Percentiles rank a stretch among this genome's conserved stretches.
These are phyloP conservation scores for Tolypocladium ovalisporum DNA, from an alignment of 2,329 filamentous ascomycete species.

Conservation along the genomic window DNA sequence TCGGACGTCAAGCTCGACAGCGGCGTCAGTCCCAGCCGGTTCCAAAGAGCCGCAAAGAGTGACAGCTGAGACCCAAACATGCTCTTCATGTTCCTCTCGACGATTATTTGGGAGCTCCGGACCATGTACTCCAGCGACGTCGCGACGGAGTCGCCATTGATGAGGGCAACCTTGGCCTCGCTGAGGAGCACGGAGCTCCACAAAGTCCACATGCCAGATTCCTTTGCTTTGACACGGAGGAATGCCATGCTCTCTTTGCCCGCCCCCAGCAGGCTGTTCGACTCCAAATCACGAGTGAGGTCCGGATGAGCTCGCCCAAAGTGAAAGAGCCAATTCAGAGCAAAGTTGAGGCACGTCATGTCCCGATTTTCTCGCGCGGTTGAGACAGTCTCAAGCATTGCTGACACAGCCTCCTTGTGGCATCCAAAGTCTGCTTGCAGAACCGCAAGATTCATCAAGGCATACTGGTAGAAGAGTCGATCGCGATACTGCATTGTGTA, in stretches of 20 bases:
- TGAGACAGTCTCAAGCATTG: conserved; percentile 89
- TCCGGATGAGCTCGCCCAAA: conserved; percentile 78
- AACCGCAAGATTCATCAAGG: conserved; percentile 83
- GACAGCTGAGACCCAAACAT: conserved; percentile 66
- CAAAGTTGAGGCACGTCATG: conserved; percentile 85
- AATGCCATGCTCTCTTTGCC: conserved; percentile 76
- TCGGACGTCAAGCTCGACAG: conserved; percentile 54
- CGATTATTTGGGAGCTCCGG: conserved; percentile 72
- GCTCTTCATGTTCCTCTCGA: conserved; percentile 62
- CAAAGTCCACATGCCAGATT: conserved; percentile 75
- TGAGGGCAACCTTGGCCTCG: conserved; percentile 71
- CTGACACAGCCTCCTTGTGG: conserved; percentile 77
- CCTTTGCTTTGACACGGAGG: conserved; percentile 75
- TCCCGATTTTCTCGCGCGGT: conserved; percentile 93
- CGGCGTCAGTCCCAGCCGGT: conserved; percentile 54
- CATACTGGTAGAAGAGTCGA: conserved; percentile 85
- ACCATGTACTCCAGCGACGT: conserved; percentile 65
- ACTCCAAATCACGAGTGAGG: conserved; percentile 58
- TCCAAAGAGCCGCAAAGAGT: conserved; percentile 63
- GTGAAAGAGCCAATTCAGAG: conserved; percentile 90
- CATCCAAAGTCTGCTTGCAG: conserved; percentile 94
- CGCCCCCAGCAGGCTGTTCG: conserved; percentile 62
- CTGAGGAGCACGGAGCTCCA: conserved; percentile 75
- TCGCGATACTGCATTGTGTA: conserved; percentile 84
- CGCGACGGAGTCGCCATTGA: conserved; percentile 55